Evolutionary conservation across 306 rosid species (phyloP).

Genomic region (Quercus aquifolioides): DNA sequence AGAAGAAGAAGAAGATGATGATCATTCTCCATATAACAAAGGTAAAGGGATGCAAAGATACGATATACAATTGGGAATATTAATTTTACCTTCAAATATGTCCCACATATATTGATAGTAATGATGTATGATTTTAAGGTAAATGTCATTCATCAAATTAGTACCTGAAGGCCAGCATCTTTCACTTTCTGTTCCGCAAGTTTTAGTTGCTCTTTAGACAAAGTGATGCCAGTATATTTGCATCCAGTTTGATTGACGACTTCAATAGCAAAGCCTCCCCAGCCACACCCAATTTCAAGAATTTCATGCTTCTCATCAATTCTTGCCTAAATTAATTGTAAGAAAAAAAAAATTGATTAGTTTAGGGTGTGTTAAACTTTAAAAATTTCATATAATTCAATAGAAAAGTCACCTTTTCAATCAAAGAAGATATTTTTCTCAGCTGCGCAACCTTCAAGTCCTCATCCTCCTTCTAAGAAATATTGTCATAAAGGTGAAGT

Average conservation of each 20-base stretch:
- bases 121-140: too few species aligned
- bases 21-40: too few species aligned
- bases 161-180: conserved; percentile 79
- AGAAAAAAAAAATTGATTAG: not conserved
- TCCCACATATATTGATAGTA: too few species aligned
- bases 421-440: conserved; percentile 68
- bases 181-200: conserved; percentile 58
- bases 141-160: too few species aligned
- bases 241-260: conserved; percentile 73
- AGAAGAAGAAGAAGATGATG: too few species aligned
- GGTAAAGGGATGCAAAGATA: too few species aligned
- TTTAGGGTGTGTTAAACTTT: not conserved
- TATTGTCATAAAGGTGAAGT: conserved; percentile 1
- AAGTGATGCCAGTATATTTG: conserved; percentile 77
- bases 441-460: conserved; percentile 70
- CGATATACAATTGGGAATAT: too few species aligned
- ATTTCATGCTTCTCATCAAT: conserved; percentile 62
- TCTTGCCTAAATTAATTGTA: conserved; percentile 48
- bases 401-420: conserved; percentile 45
- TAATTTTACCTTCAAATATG: too few species aligned
- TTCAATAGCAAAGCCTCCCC: conserved; percentile 93
- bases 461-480: conserved; percentile 52
- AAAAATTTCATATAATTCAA: not conserved
- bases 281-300: conserved; percentile 83
- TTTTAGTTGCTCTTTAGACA: conserved; percentile 75